Percentiles rank a stretch among this genome's conserved stretches.
phyloP scores from a whole-genome alignment of 257 asterid genomes.

The Solanum pimpinellifolium region DNA sequence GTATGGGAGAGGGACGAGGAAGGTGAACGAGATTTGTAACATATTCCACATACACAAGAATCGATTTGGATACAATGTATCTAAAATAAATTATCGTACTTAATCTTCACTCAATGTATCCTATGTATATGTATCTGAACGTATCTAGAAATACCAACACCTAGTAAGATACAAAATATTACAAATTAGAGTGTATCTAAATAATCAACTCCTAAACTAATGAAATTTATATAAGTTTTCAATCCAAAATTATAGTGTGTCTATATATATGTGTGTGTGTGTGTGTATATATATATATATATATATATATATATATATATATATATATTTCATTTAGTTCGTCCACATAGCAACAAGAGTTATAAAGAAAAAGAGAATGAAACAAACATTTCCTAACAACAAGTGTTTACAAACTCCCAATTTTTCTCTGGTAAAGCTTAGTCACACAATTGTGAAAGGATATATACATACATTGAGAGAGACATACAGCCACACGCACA shows the following conservation, averaged over 20 bases:
- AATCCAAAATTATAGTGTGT: no score
- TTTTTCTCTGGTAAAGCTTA: not conserved
- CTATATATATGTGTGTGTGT: no score
- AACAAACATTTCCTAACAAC: not conserved
- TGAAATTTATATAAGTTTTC: no score
- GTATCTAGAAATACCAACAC: no score
- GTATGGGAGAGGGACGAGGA: not conserved
- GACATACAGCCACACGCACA: not conserved
- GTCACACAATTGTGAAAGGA: not conserved
- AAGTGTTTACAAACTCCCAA: not conserved
- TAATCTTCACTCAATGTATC: no score
- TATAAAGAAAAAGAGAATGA: not conserved
- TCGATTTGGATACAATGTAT: no score
- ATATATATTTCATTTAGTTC: not conserved
- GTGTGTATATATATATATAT: no score
- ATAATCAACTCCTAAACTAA: no score
- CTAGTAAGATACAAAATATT: not conserved
- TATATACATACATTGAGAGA: not conserved
- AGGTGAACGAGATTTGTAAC: not conserved
- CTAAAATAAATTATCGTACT: no score
- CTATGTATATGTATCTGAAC: no score
- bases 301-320: not conserved
- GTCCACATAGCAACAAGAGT: not conserved
- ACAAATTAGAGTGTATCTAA: no score
- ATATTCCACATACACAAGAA: not conserved